Evolutionary conservation across 176 grass and related monocot genomes (phyloP).

Genomic region (Eleusine coracana): DNA sequence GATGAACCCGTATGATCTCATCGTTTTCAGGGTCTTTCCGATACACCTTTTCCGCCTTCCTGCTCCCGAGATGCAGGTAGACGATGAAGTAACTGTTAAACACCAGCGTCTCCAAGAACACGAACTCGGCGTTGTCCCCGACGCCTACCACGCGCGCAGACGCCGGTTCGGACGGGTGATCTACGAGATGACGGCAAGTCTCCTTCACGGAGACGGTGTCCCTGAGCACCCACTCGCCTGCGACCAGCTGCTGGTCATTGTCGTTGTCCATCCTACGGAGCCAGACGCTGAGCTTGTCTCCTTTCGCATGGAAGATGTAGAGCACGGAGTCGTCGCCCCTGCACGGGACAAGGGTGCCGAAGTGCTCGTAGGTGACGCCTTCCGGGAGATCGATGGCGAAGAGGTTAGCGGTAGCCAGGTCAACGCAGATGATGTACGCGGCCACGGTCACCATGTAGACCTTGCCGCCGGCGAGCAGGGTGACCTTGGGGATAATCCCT

Average conservation of each 20-base stretch:
- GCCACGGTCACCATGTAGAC: slow-evolving; percentile 13
- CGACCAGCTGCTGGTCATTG: too few species aligned
- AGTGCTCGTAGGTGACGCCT: neutral
- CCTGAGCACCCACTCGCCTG: neutral
- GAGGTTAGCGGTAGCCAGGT: neutral
- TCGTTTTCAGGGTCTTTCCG: neutral
- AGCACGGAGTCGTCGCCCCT: neutral
- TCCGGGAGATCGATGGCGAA: neutral
- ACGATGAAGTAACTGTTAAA: neutral
- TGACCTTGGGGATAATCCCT: neutral
- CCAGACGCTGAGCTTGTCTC: neutral
- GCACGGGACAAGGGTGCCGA: neutral
- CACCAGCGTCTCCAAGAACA: neutral
- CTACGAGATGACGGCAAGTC: neutral
- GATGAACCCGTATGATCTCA: neutral
- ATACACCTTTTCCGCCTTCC: neutral
- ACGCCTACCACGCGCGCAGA: neutral
- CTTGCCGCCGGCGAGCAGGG: neutral
- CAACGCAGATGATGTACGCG: neutral
- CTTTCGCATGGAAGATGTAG: neutral
- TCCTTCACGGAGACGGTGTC: neutral
- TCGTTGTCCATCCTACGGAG: neutral
- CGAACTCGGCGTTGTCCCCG: neutral
- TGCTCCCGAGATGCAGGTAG: neutral
- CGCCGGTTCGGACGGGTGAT: neutral